Evolutionary conservation across 73 alveolate species (phyloP).

Genomic region (Symbiodinium natans): DNA sequence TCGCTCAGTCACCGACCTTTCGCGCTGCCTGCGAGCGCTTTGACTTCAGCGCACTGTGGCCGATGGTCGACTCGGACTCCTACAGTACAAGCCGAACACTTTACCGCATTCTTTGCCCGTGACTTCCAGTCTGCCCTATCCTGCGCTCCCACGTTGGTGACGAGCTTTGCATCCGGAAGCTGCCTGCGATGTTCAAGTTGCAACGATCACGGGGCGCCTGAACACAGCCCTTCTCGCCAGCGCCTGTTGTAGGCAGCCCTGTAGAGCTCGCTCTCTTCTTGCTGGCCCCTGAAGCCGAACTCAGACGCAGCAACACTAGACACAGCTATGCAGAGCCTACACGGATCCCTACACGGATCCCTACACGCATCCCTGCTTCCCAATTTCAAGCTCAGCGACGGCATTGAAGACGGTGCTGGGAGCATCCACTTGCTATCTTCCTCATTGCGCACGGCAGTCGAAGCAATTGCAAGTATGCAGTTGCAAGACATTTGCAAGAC

Average conservation of each 20-base stretch:
- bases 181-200: too few relatives aligned
- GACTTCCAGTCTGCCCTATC: background rate
- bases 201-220: too few relatives aligned
- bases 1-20: background rate
- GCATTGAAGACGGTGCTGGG: background rate
- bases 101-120: too few relatives aligned
- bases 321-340: too few relatives aligned
- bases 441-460: too few relatives aligned
- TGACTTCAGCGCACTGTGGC: constrained; percentile 40
- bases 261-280: background rate
- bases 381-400: background rate
- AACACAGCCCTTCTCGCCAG: too few relatives aligned
- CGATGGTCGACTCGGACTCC: background rate
- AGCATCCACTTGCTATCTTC: constrained; percentile 8
- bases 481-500: too few relatives aligned
- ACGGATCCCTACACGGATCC: too few relatives aligned
- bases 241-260: background rate
- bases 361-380: too few relatives aligned
- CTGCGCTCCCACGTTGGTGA: background rate
- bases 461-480: too few relatives aligned
- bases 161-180: constrained; percentile 13
- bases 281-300: constrained; percentile 15
- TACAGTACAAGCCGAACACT: too few relatives aligned
- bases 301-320: too few relatives aligned
- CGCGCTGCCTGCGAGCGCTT: constrained; percentile 66